Conservation (phyloP, 2,329 filamentous ascomycete genomes). For the Aspergillus ochraceoroseus region DNA sequence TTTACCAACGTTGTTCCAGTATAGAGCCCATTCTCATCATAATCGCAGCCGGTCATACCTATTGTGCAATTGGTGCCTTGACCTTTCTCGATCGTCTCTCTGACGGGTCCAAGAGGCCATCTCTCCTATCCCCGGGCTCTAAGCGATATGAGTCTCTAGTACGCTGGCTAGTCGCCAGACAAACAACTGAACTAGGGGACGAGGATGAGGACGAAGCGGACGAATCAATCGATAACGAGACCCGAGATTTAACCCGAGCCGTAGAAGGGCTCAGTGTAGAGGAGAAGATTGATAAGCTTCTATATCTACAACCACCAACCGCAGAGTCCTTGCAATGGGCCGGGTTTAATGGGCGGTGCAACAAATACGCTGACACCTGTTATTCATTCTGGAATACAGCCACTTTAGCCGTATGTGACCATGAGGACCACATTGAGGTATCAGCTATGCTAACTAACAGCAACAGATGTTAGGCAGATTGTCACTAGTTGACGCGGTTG, state of each 20-base stretch:
- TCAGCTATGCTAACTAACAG: conserved; percentile 20
- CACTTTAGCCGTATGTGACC: conserved; percentile 49
- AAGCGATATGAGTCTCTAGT: conserved; percentile 37
- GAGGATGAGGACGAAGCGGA: conserved; percentile 38
- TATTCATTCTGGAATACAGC: conserved; percentile 90
- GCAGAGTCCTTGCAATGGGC: conserved; percentile 48
- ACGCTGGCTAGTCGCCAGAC: conserved; percentile 59
- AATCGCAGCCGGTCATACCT: conserved; percentile 75
- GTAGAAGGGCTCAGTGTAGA: conserved; percentile 19
- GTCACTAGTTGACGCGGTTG: conserved; percentile 54
- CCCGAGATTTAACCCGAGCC: not conserved
- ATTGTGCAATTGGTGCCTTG: conserved; percentile 76
- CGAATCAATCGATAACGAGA: conserved; percentile 7
- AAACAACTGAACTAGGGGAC: conserved; percentile 56
- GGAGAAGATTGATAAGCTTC: conserved; percentile 28
- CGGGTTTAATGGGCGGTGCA: conserved; percentile 84
- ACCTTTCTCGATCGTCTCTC: conserved; percentile 65
- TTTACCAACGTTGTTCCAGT: not conserved
- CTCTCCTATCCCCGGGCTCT: conserved; percentile 28
- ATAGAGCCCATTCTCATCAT: conserved; percentile 15
- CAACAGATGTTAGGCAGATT: conserved; percentile 55
- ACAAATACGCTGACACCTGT: conserved; percentile 91
- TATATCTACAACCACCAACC: conserved; percentile 22
- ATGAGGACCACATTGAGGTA: not conserved
- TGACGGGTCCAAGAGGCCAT: conserved; percentile 26